Base-by-base conservation (phyloP, 768 basidiomycete species). In the Auriculariales sp. region DNA sequence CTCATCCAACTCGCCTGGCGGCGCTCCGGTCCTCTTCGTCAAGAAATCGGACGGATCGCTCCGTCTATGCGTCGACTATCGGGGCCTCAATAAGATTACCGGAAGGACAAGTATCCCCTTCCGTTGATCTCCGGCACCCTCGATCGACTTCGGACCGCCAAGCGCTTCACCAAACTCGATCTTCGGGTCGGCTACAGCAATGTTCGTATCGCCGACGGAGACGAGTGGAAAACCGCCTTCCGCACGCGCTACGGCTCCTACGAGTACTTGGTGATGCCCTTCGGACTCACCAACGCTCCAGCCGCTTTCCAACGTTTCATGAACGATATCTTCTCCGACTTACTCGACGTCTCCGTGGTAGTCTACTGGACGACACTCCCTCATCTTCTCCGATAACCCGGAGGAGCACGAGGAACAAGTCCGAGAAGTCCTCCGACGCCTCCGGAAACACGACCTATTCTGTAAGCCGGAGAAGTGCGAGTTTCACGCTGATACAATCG, bases 291-390 rank as follows among this genome's bases (percentile, higher is more conserved):
- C 31, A 68, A 70, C 49, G 64, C 66, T 3, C 68, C 71, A 4
- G 62, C 71, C 0, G 54, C 63, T 2, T 74, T 71, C 55, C 72
- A 74, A 55, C 50, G 55, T 15, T 67, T 71, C 50, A 71, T 74
- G 35, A 39, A 39, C 35, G 35, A 39, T 19, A 39, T 39, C 35
- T 39, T 39, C 17, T 39, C 35, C 35, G 65, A 71, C 29, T 50
- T 64, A 7, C 51, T 74, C 27, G 68, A 67, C 39, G 51, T 66
- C 19, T 63, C 62, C 49, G 64, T 63, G 47, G 61, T 72, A 25
- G 65, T 74, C 36, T 74, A 72, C 55, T 72, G 1, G 67, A 71
- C 48, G 62, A 71, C 54, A 69, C 71, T n/a, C 71, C 50, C 60
- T 73, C 10, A 67, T 73, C 24, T 73, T 66, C 51, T 71, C 70